Conservation (phyloP, 1,139 yeast species). For the Yamadazyma oceani region DNA sequence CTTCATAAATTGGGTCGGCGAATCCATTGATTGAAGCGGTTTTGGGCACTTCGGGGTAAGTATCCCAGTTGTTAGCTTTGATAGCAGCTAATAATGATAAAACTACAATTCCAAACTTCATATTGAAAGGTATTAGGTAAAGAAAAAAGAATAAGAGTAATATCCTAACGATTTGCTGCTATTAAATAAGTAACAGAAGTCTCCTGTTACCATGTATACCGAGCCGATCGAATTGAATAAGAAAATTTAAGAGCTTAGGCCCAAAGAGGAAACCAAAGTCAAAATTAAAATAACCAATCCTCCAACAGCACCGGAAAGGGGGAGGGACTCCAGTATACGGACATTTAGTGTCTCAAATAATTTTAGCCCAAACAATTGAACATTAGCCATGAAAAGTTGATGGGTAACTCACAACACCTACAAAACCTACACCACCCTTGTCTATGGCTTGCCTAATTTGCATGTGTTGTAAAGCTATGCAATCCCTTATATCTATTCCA, state of each 20-base stretch:
- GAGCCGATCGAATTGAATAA: too few relatives aligned
- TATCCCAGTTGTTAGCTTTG: slow-evolving; percentile 23
- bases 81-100: slow-evolving; percentile 4
- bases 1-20: slow-evolving; percentile 47
- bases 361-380: too few relatives aligned
- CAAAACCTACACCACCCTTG: too few relatives aligned
- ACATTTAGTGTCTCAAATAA: too few relatives aligned
- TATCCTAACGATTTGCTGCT: slow-evolving; percentile 5
- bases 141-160: background rate
- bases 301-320: too few relatives aligned
- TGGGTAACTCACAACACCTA: too few relatives aligned
- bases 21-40: slow-evolving; percentile 53
- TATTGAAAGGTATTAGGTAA: background rate
- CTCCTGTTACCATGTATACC: too few relatives aligned
- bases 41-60: slow-evolving; percentile 49
- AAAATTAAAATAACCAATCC: background rate
- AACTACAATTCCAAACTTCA: slow-evolving; percentile 3
- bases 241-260: background rate
- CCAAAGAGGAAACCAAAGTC: background rate
- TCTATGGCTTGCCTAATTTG: too few relatives aligned
- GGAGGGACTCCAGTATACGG: background rate
- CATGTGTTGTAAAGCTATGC: too few relatives aligned
- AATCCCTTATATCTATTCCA: too few relatives aligned
- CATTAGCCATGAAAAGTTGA: too few relatives aligned
- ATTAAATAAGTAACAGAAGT: too few relatives aligned